Base-by-base conservation (phyloP, 192 early-diverging fungal species). In the Obelidium mucronatum region DNA sequence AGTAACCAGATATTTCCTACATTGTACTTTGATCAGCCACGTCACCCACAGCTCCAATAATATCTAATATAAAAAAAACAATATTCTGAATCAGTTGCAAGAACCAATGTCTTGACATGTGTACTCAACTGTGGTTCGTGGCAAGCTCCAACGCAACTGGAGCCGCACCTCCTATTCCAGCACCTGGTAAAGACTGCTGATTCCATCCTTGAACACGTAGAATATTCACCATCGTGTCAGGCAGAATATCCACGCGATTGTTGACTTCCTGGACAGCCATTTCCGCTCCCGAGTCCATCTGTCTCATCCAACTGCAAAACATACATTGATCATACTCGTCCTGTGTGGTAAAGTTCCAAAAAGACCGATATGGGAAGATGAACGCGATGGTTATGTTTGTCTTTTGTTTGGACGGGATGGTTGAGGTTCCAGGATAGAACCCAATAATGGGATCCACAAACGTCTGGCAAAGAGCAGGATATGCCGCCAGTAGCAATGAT, bases 221-320 rank as follows among this genome's bases (percentile, higher is more conserved):
- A 26, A 65, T 65, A 65, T 65, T 65, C 37, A 65, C 63, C 24
- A 40, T 33, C 1, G 63, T 65, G 37, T 65, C 37, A 37, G 63
- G 63, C 37, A 65, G 26, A 40, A 65, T 40, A 26, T 30, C 37
- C 8, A 17, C 15, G 63, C 39, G 31, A 17, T 65, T 39, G 35
- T 65, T 65, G 37, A 65, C 37, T 1, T 36, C 17, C 37, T 33
- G 34, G 8, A 65, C 63, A 39, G 63, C 63, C n/a, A 65, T 19
- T 26, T 65, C 63, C 1, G 63, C 63, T 17, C 63, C 63, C 26
- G 63, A 65, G 35, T 65, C 63, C 63, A 65, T 65, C 63, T 30
- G 26, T 39, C 63, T 30, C 37, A 8, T n/a, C 63, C 63, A 65
- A 1, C 33, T 37, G 63, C 63, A 65, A 37, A 6, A 13, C 13